Conservation (phyloP, 108 stramenopile species). For the Tribonema minus region DNA sequence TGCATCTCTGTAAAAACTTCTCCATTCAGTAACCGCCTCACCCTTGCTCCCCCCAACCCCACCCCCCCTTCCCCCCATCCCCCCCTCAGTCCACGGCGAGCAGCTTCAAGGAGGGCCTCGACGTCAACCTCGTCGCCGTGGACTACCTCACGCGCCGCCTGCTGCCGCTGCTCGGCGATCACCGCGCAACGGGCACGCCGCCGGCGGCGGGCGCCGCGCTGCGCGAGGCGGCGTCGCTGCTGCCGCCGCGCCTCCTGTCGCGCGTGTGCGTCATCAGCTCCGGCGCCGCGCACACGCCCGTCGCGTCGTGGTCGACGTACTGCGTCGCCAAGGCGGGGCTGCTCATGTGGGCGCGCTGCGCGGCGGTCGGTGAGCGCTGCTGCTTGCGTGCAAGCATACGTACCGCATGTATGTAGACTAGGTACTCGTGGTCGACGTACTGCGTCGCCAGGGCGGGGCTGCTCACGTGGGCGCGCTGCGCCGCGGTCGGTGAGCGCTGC, state of each 20-base stretch:
- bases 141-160: not conserved
- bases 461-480: not conserved
- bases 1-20: no score
- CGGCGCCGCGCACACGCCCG: not conserved
- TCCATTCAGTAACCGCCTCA: no score
- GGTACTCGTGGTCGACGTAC: not conserved
- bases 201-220: not conserved
- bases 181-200: not conserved
- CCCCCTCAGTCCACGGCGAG: not conserved
- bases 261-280: not conserved
- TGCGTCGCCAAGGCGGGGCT: not conserved
- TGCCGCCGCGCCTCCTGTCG: not conserved
- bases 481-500: not conserved
- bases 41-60: no score
- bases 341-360: not conserved
- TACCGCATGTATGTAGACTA: no score
- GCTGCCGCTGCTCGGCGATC: not conserved
- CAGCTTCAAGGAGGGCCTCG: not conserved
- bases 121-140: not conserved
- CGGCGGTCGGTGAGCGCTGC: not conserved
- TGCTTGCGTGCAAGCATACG: no score
- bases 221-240: not conserved
- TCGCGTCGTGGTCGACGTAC: not conserved
- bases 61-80: no score
- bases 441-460: not conserved